phyloP scores from a whole-genome alignment of 208 protist genomes.

The Wallacemonas sp. region DNA sequence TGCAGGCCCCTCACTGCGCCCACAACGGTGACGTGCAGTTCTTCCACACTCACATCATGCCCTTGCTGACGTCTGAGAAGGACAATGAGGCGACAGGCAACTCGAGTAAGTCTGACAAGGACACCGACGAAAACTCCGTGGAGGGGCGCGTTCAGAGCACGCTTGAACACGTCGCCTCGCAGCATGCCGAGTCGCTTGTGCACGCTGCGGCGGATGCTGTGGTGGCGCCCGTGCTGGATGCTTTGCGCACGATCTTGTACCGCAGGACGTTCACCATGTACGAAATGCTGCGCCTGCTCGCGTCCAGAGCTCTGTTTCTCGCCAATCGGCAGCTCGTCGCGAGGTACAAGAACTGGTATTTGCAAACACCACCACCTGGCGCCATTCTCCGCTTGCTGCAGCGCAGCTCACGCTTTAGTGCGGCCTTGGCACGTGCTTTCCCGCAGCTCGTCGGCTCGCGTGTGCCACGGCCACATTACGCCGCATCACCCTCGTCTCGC shows the following conservation, averaged over 20 bases:
- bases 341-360: conserved; percentile 63
- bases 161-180: conserved; percentile 11
- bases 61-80: background rate
- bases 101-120: background rate
- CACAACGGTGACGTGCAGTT: background rate
- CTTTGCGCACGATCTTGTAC: conserved; percentile 53
- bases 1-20: background rate
- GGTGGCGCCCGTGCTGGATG: conserved; percentile 35
- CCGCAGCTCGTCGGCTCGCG: conserved; percentile 10
- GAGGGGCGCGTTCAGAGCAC: background rate
- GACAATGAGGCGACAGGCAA: background rate
- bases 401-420: conserved; percentile 37
- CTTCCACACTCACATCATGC: background rate
- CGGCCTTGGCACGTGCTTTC: conserved; percentile 34
- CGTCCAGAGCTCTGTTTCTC: conserved; percentile 39
- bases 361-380: conserved; percentile 42
- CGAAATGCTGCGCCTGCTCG: conserved; percentile 64
- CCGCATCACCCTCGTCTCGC: background rate
- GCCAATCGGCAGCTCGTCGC: conserved; percentile 39
- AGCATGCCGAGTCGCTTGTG: conserved; percentile 19
- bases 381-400: conserved; percentile 61
- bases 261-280: conserved; percentile 71
- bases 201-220: conserved; percentile 28
- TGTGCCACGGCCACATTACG: too few species aligned
- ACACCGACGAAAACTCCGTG: background rate